Evolutionary conservation across 1,139 yeast genomes (phyloP).

Genomic region (Keqinozyma sinolaborantium): DNA sequence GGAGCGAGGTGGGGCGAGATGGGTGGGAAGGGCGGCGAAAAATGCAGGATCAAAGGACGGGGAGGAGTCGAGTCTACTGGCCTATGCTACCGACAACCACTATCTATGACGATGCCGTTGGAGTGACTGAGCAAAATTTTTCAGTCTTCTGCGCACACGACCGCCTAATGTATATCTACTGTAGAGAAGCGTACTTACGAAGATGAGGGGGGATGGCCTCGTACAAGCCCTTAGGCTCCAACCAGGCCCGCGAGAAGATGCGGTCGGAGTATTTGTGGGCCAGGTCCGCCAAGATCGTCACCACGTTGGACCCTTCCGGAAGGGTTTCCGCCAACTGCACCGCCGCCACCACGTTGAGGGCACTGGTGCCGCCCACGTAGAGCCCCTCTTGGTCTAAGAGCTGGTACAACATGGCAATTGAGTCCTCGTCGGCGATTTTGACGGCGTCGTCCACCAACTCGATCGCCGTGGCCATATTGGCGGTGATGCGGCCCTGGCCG

Average conservation of each 20-base stretch:
- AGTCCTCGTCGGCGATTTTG: slow-evolving; percentile 67
- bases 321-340: slow-evolving; percentile 65
- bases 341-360: slow-evolving; percentile 82
- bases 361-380: slow-evolving; percentile 86
- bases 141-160: slow-evolving; percentile 1
- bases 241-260: slow-evolving; percentile 74
- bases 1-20: slow-evolving; percentile 1
- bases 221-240: slow-evolving; percentile 63
- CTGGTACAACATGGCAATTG: slow-evolving; percentile 78
- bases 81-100: too few species aligned
- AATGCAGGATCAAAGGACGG: not conserved
- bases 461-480: slow-evolving; percentile 70
- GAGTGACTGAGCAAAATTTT: slow-evolving; percentile 1
- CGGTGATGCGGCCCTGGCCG: slow-evolving; percentile 92
- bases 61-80: too few species aligned
- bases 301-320: slow-evolving; percentile 81
- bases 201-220: slow-evolving; percentile 67
- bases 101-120: too few species aligned
- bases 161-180: slow-evolving; percentile 21
- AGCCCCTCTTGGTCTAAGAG: slow-evolving; percentile 87
- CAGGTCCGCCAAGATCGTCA: slow-evolving; percentile 81
- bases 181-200: slow-evolving; percentile 55
- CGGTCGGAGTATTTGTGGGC: slow-evolving; percentile 87
- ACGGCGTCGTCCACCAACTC: slow-evolving; percentile 71
- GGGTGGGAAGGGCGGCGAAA: not conserved